A percentile compares a stretch with the other conserved stretches of the same genome.
phyloP scores from a whole-genome alignment of 306 rosid species.

The Fragaria iinumae region DNA sequence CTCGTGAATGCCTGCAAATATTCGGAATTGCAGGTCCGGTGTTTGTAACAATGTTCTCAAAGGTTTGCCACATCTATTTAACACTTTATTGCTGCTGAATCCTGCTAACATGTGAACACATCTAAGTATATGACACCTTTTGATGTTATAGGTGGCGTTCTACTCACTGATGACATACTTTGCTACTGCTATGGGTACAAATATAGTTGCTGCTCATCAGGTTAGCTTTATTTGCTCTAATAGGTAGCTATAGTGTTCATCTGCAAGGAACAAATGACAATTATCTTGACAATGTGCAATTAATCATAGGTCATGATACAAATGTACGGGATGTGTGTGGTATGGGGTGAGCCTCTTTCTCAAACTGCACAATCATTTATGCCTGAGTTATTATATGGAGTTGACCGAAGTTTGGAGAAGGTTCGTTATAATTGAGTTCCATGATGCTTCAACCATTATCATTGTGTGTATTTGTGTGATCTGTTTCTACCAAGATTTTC shows the following conservation, averaged over 20 bases:
- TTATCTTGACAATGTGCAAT: conserved; percentile 1
- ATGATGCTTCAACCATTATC: not conserved
- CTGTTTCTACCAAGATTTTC: not conserved
- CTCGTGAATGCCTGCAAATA: conserved; percentile 51
- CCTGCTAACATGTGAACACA: not conserved
- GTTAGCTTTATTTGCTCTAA: conserved; percentile 35
- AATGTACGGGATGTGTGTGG: conserved; percentile 64
- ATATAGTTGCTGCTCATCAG: conserved; percentile 90
- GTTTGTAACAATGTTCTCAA: conserved; percentile 73
- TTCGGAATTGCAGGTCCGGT: conserved; percentile 79
- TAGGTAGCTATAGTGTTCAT: not conserved
- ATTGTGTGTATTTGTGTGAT: not conserved
- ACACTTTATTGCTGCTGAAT: not conserved
- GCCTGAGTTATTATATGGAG: conserved; percentile 81
- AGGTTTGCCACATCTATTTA: conserved; percentile 43
- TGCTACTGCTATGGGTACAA: conserved; percentile 85
- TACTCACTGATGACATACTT: conserved; percentile 63
- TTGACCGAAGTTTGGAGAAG: conserved; percentile 60
- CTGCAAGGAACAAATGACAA: not conserved
- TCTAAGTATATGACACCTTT: not conserved
- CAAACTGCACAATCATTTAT: conserved; percentile 96
- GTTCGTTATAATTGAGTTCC: conserved; percentile 34
- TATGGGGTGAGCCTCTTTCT: conserved; percentile 96
- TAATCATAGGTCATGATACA: conserved; percentile 81
- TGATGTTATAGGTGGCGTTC: conserved; percentile 66